Base-by-base conservation (phyloP, 805 yeast genomes). In the Debaryomyces castellii region DNA sequence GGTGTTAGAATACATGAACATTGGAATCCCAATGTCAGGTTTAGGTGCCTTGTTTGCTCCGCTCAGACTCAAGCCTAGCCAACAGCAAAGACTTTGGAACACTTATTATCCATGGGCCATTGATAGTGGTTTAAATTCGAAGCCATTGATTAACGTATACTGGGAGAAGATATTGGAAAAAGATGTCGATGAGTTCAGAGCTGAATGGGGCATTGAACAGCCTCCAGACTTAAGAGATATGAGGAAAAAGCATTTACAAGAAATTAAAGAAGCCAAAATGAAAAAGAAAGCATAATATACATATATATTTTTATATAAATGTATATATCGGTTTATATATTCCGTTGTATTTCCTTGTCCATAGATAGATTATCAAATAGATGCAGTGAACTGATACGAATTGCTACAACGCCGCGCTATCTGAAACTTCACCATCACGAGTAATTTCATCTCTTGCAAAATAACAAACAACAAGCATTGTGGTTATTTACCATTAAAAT, bases 1-100 rank as follows among this genome's bases (percentile, higher is more conserved):
- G 65, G 86, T 90, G 10, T 82, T 94, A 54, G 99, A 92, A 64
- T 95, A 84, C 58, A 85, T 94, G 59, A 92, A 94, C 63, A 78
- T 92, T 48, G 95, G 96, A 4, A 81, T 94, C 38, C 97, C 97
- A 11, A 91, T 92, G 95, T 90, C 97, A 3, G 96, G 96, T 0
- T 63, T 94, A 41, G 97, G 97, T 0, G 91, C 96, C 0, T 55
- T 88, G n/a, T 78, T 89, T 51, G 96, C 97, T 3, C 97, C 97
- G 1, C 76, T 86, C 57, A 78, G 91, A 49, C 74, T 92, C 47
- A 82, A 79, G 45, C 66, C 75, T 2, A 71, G 76, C 41, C 90
- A 89, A 57, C 81, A 83, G 47, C 67, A 76, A 45, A 71, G 91
- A 41, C 74, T 92, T 51, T 69, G 78, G 47, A 78, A 80, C 30